Evolutionary conservation across 768 basidiomycete genomes (phyloP), one percentile per base, ranked within the genome.

Genomic region (Boletus fagicola): DNA sequence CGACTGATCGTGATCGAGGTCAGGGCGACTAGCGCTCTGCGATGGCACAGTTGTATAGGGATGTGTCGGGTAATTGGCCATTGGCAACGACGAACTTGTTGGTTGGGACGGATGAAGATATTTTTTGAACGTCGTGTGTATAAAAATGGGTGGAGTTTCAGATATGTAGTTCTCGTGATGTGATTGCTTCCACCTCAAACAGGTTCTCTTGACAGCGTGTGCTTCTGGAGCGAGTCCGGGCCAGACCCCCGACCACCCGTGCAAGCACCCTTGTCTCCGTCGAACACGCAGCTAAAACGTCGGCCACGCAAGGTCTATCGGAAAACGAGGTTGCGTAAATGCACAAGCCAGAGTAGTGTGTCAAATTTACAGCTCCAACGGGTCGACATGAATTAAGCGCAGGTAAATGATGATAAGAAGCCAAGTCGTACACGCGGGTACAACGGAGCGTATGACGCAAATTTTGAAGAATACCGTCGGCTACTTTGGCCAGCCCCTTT

Each of bases 61-160:
- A 63, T 73, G 68, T 4, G 66, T 57, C 11, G 63, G 49, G 54
- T 69, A 72, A 56, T 62, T 72, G 40, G 68, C 62, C 70, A 72
- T 71, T 49, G 53, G 13, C 36, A 12, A 12, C 24, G 33, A 35
- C 31, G 38, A 50, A 20, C 53, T 36, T 49, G 59, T 51, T 53
- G 58, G 58, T 43, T 47, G 54, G 31, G 31, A 35, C n/a, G 50
- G 58, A 54, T 18, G 51, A 55, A 22, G 55, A 35, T 40, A 49
- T 26, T 65, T 63, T 67, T 56, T 54, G 3, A 56, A 49, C 49
- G 51, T 30, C 24, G 54, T 47, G 49, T 38, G 62, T 59, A 63
- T 66, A 68, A 68, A 66, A 66, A 64, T 53, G 67, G 43, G 48
- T 47, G 50, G 24, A 28, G 65, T 69, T 64, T 67, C 67, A 63